A percentile compares a stretch with the other conserved stretches of the same genome.
Evolutionary conservation across 257 asterid genomes (phyloP).

Genomic region (Cordia subcordata): DNA sequence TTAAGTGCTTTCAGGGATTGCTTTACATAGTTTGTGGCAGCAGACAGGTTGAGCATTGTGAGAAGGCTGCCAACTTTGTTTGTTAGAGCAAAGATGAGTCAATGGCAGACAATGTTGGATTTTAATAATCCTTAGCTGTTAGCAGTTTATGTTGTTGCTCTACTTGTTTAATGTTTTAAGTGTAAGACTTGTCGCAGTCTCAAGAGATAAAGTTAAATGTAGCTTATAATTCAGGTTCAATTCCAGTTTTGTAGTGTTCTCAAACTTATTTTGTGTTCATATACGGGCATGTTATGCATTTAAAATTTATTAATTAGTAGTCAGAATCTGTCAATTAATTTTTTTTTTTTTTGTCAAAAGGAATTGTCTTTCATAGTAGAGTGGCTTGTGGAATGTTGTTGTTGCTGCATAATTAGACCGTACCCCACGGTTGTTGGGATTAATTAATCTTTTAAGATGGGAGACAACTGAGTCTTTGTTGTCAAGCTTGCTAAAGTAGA

Average conservation of each 20-base stretch:
- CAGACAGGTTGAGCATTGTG: slow-evolving; percentile 57
- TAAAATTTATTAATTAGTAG: no score
- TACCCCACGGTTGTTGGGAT: slow-evolving; percentile 41
- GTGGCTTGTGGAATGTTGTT: slow-evolving; percentile 12
- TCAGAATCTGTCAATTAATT: no score
- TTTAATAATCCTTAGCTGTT: slow-evolving; percentile 34
- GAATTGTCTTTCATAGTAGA: slow-evolving; percentile 8
- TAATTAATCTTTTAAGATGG: slow-evolving; percentile 16
- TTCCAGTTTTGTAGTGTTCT: no score
- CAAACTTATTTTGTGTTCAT: no score
- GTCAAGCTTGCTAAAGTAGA: slow-evolving; percentile 41
- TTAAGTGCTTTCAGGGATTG: slow-evolving; percentile 9
- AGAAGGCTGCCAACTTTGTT: slow-evolving; percentile 58
- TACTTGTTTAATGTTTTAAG: no score
- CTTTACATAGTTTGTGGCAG: slow-evolving; percentile 30
- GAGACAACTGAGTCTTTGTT: slow-evolving; percentile 48
- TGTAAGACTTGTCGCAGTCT: no score
- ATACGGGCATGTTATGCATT: no score
- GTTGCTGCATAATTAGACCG: slow-evolving; percentile 23
- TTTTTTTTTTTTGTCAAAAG: no score
- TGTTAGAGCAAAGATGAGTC: slow-evolving; percentile 61
- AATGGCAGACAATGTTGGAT: slow-evolving; percentile 66
- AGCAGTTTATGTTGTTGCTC: slow-evolving; percentile 29
- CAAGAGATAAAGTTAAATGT: no score
- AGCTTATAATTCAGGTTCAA: no score